Evolutionary conservation across 768 basidiomycete genomes (phyloP), one percentile per base, ranked within the genome.

Genomic region (Lentinula detonsa): DNA sequence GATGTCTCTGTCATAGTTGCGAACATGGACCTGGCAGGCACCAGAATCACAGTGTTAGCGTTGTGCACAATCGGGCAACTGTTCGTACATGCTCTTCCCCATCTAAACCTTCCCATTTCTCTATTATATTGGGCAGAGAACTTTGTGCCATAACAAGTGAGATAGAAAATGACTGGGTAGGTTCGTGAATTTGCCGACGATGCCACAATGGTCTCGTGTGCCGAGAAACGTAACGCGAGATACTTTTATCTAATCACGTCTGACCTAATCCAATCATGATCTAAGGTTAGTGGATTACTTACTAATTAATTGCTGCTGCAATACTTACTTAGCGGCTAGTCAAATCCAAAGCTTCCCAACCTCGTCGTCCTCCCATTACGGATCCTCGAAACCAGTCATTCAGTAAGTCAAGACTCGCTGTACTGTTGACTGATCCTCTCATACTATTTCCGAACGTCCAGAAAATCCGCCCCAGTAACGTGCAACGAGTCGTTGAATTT

Each of bases 81-180:
- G 54, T 52, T 62, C 21, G 50, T 48, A 40, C 62, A 63, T 21
- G 37, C 61, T 54, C 57, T 53, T 37, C 52, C 31, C 7, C 52
- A 35, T n/a, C 31, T 4, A n/a, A 53, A 37, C 31, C 33, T 31
- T 52, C 21, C 50, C 11, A 5, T 28, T 5, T 6, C 10, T 9
- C 1, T 52, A 23, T 28, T 23, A 5, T 23, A 34, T 11, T 23
- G 21, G 50, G 28, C 11, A 28, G 10, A 28, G 1, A 11, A 52
- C 4, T 28, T 9, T 8, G 10, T 52, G 15, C 50, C 50, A 6
- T 34, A 23, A 11, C 23, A 34, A 28, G 11, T 23, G 15, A 52
- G 11, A n/a, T 9, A 5, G 9, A 28, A 7, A n/a, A 52, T 3
- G 50, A 52, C 50, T 52, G 28, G 28, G 28, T 28, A 34, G 50